Evolutionary conservation across 1,139 yeast species (phyloP), one percentile per base, ranked within the genome.

Genomic region (Arxiozyma slooffiae): DNA sequence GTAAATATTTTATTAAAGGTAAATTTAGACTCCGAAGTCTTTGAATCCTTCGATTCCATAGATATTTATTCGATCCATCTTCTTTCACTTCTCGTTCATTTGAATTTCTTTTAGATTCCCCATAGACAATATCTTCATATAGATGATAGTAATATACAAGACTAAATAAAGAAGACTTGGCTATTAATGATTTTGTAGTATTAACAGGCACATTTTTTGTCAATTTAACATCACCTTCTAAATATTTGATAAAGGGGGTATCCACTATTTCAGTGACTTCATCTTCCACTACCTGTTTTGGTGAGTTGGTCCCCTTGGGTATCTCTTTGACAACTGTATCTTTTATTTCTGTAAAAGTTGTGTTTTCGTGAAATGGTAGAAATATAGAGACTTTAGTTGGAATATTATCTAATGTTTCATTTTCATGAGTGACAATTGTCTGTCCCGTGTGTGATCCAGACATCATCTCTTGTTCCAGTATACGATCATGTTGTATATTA

Each of bases 121-220:
- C 52, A 21, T 38, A 39, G 9, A 53, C 41, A 7, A 58, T 56
- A 40, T 55, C 54, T 44, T 54, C 55, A 52, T 57, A 62, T 26
- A 63, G 44, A 34, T 57, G 55, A 11, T 45, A 50, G 46, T 67
- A 56, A 52, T 63, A 63, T 21, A 64, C 44, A 57, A 64, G 53
- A 48, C 63, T 60, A 47, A 62, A 64, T 9, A 64, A 38, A 1
- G 67, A 61, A 55, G 60, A 56, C 45, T 61, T 64, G 1, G 55
- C 59, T 42, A 55, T 51, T 30, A 60, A 58, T 7, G 61, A 52
- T 37, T 54, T 52, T 16, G 39, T 26, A 7, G 18, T 26, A 38
- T 36, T 44, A 16, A 46, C 21, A 34, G 20, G 37, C 16, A 18
- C n/a, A 17, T 20, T 6, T 20, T 40, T 38, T 7, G 18, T 30